Evolutionary conservation across 257 asterid species (phyloP).

Genomic region (Apocynum venetum): DNA sequence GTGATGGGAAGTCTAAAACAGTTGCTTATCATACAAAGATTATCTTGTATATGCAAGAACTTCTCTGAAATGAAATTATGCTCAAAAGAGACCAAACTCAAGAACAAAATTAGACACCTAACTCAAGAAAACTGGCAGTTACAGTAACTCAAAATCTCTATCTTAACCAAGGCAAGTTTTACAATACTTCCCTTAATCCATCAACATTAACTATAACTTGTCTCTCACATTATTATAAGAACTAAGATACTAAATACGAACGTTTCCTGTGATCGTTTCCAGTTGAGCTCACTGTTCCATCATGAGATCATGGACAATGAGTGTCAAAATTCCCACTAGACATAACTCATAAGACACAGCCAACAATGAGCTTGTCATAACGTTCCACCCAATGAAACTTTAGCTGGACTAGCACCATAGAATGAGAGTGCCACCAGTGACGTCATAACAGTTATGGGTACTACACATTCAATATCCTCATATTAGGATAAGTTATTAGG

Average conservation of each 20-base stretch:
- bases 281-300: constrained; percentile 29
- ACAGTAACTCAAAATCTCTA: not conserved
- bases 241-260: not conserved
- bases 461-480: constrained; percentile 36
- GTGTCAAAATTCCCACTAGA: constrained; percentile 86
- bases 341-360: constrained; percentile 58
- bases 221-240: not conserved
- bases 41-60: too few relatives aligned
- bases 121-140: too few relatives aligned
- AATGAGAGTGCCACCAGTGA: constrained; percentile 94
- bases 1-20: too few relatives aligned
- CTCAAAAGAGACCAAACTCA: too few relatives aligned
- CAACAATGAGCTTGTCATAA: constrained; percentile 93
- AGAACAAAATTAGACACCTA: too few relatives aligned
- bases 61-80: too few relatives aligned
- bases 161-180: constrained; percentile 5
- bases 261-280: constrained; percentile 61
- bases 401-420: constrained; percentile 94
- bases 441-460: constrained; percentile 88
- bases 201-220: not conserved
- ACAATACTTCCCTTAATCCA: constrained; percentile 3
- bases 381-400: constrained; percentile 99
- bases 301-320: constrained; percentile 81
- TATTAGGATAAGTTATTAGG: not conserved
- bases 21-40: too few relatives aligned